Conservation (phyloP, 352 stramenopile species). For the Albugo laibachii region DNA sequence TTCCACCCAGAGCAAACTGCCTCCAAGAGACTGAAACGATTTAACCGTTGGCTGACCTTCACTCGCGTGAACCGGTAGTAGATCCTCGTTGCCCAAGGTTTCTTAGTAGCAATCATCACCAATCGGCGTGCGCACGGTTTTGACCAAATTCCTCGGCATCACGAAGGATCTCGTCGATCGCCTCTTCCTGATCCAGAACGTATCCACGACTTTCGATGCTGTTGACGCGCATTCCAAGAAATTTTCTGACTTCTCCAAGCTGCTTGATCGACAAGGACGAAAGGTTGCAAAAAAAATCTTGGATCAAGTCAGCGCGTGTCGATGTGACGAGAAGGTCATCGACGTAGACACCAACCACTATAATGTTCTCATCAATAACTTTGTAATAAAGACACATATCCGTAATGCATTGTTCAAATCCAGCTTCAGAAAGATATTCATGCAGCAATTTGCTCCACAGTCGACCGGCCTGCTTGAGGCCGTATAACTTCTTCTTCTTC, state of each 20-base stretch:
- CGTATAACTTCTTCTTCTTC: conserved; percentile 12
- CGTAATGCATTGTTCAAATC: conserved; percentile 9
- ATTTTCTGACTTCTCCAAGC: conserved; percentile 8
- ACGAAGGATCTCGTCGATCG: conserved; percentile 9
- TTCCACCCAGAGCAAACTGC: too few relatives aligned
- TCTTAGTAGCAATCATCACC: too few relatives aligned
- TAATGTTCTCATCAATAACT: background rate
- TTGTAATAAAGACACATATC: conserved; percentile 15
- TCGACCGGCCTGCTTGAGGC: conserved; percentile 12
- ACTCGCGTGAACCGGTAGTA: too few relatives aligned
- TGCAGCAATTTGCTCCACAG: conserved; percentile 11
- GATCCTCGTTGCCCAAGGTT: too few relatives aligned
- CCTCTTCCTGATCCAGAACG: conserved; percentile 8
- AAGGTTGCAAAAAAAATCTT: conserved; percentile 8
- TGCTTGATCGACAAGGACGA: conserved; percentile 10
- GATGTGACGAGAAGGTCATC: conserved; percentile 14
- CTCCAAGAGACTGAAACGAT: too few relatives aligned
- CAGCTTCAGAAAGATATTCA: conserved; percentile 2
- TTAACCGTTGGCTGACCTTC: too few relatives aligned
- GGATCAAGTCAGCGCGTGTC: background rate
- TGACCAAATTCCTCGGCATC: conserved; percentile 4
- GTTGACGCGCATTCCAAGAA: conserved; percentile 15
- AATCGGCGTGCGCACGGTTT: conserved; percentile 6
- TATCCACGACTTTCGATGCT: conserved; percentile 3
- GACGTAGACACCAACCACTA: conserved; percentile 10